Percentiles rank a stretch among this genome's conserved stretches.
phyloP scores from a whole-genome alignment of 2,329 filamentous ascomycete species.

The Cladorrhinum sp. region DNA sequence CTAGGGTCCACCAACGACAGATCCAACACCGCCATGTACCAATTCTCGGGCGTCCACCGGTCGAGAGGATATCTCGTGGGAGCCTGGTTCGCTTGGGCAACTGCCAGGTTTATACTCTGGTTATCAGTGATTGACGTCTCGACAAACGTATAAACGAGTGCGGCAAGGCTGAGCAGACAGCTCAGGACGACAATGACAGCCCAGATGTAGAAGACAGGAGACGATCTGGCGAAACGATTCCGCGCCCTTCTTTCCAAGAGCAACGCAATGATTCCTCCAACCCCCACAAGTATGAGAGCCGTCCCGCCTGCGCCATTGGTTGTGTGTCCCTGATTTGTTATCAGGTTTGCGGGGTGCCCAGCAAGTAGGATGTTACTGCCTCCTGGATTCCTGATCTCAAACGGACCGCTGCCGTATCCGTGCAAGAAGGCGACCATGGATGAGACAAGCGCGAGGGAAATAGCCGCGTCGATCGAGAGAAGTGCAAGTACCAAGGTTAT shows the following conservation, averaged over 20 bases:
- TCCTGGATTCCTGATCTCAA: constrained; percentile 25
- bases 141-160: constrained; percentile 36
- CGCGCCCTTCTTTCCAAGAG: constrained; percentile 28
- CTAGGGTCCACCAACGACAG: constrained; percentile 30
- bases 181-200: constrained; percentile 33
- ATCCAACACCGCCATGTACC: constrained; percentile 36
- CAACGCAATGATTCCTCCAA: constrained; percentile 35
- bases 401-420: constrained; percentile 29
- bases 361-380: constrained; percentile 28
- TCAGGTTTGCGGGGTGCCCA: constrained; percentile 32
- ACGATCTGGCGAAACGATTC: constrained; percentile 22
- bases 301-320: constrained; percentile 41
- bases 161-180: constrained; percentile 35
- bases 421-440: constrained; percentile 39
- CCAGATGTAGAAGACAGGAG: constrained; percentile 36
- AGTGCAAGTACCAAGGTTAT: constrained; percentile 32
- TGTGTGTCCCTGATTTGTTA: constrained; percentile 42
- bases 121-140: constrained; percentile 30
- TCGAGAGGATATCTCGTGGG: constrained; percentile 30
- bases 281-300: constrained; percentile 34
- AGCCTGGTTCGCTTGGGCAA: constrained; percentile 21
- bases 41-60: constrained; percentile 40
- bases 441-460: constrained; percentile 40
- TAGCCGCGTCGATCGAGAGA: constrained; percentile 37
- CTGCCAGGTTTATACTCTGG: constrained; percentile 33